These are phyloP conservation scores for Botryosphaeria dothidea DNA, from an alignment of 2,329 filamentous ascomycete genomes.

Conservation along the genomic window DNA sequence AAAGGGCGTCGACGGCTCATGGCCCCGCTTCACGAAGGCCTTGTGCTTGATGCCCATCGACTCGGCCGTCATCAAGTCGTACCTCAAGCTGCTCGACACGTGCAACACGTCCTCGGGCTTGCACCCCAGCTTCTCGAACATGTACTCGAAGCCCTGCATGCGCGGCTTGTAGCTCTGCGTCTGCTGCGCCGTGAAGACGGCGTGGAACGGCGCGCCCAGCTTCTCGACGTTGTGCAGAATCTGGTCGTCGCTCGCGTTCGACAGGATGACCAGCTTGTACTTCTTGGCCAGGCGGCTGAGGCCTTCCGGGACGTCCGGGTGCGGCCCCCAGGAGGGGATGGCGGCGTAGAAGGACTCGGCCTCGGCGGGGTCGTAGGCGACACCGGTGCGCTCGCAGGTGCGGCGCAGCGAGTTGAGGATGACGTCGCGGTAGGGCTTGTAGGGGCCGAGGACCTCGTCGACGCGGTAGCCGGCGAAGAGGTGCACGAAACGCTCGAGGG, in stretches of 20 bases:
- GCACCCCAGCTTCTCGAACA: conserved; percentile 17
- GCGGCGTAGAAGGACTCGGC: conserved; percentile 13
- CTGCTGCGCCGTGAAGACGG: conserved; percentile 18
- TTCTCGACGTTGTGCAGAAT: conserved; percentile 14
- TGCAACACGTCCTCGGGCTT: conserved; percentile 16
- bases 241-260: conserved; percentile 18
- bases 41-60: conserved; percentile 10
- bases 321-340: conserved; percentile 18
- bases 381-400: conserved; percentile 1
- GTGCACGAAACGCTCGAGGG: conserved; percentile 17
- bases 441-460: conserved; percentile 17
- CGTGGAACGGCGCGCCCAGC: conserved; percentile 17
- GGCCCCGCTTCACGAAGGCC: conserved; percentile 13
- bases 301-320: conserved; percentile 12
- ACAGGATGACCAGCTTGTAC: conserved; percentile 18
- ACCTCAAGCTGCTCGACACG: conserved; percentile 13
- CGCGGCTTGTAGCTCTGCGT: conserved; percentile 17
- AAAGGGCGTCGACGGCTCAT: conserved; percentile 13
- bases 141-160: conserved; percentile 18
- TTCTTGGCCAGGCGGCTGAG: conserved; percentile 4
- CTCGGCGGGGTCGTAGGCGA: not conserved
- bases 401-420: conserved; percentile 11
- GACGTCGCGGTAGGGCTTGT: conserved; percentile 19
- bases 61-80: conserved; percentile 18
- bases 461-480: conserved; percentile 17